Evolutionary conservation across 2,329 filamentous ascomycete species (phyloP).

Genomic region (Myrmaecium sp.): DNA sequence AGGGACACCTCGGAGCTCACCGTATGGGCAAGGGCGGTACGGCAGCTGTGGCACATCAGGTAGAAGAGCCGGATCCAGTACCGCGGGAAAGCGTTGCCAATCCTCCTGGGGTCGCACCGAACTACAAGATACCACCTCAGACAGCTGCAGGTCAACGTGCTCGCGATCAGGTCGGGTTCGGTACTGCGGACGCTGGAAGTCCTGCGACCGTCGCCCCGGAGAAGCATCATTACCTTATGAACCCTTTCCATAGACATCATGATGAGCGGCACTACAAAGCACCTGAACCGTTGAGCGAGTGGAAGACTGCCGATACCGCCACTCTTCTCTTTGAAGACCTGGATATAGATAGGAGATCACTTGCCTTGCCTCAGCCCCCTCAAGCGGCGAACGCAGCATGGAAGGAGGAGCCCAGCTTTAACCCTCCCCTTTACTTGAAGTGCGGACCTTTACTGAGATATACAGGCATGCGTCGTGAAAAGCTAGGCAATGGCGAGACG

Average conservation of each 20-base stretch:
- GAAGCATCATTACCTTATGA: conserved; percentile 14
- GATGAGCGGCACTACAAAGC: conserved; percentile 37
- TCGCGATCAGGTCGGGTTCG: conserved; percentile 25
- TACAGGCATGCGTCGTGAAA: conserved; percentile 59
- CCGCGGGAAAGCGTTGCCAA: conserved; percentile 13
- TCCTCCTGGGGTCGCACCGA: conserved; percentile 8
- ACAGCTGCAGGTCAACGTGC: conserved; percentile 18
- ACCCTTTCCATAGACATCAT: conserved; percentile 20
- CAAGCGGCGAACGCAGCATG: conserved; percentile 35
- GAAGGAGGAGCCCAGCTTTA: conserved; percentile 60
- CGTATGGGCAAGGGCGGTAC: conserved; percentile 17
- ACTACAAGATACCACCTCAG: conserved; percentile 19
- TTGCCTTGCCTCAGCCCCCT: conserved; percentile 9
- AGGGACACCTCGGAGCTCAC: conserved; percentile 17
- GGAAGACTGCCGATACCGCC: conserved; percentile 24
- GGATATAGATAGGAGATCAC: conserved; percentile 16
- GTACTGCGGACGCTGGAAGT: conserved; percentile 11
- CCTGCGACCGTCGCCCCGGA: conserved; percentile 11
- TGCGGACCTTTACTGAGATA: conserved; percentile 85
- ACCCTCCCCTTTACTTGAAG: conserved; percentile 67
- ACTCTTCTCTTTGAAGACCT: conserved; percentile 26
- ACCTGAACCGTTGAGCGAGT: conserved; percentile 42
- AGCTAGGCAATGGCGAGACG: conserved; percentile 26
- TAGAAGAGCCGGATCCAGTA: conserved; percentile 17
- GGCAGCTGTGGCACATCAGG: conserved; percentile 18